Conservation (phyloP, 1,284 basidiomycete species). For the Inonotus obliquus region DNA sequence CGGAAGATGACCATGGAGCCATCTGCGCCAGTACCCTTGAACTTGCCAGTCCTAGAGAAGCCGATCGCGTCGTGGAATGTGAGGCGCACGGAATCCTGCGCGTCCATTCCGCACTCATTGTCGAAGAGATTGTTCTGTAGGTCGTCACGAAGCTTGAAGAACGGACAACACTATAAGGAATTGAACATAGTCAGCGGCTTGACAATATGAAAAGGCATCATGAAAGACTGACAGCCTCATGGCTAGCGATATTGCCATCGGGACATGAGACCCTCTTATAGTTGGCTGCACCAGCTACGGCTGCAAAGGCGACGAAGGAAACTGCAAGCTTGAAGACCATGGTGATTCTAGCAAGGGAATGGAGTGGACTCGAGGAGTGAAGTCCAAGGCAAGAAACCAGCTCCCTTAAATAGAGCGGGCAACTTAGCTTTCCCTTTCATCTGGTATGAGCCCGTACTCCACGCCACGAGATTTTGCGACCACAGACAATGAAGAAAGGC, state of each 20-base stretch:
- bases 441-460: background rate
- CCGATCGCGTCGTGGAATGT: slow-evolving; percentile 26
- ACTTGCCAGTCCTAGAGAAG: slow-evolving; percentile 18
- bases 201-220: background rate
- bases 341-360: background rate
- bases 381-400: background rate
- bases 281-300: slow-evolving; percentile 6
- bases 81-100: slow-evolving; percentile 22
- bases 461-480: background rate
- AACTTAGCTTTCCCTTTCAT: background rate
- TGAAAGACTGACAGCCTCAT: slow-evolving; percentile 6
- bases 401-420: background rate
- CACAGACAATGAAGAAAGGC: background rate
- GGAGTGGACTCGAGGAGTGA: slow-evolving; percentile 3
- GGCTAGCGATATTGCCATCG: slow-evolving; percentile 18
- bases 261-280: slow-evolving; percentile 20
- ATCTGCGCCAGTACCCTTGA: slow-evolving; percentile 12
- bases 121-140: slow-evolving; percentile 22
- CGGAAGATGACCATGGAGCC: slow-evolving; percentile 19
- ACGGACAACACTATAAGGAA: slow-evolving; percentile 19
- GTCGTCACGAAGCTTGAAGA: slow-evolving; percentile 22
- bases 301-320: slow-evolving; percentile 3
- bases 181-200: background rate
- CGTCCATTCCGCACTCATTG: slow-evolving; percentile 19
- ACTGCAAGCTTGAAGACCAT: slow-evolving; percentile 16